A percentile compares a stretch with the other conserved stretches of the same genome.
These are phyloP conservation scores for Aspergillus phoenicis DNA, from an alignment of 2,329 filamentous ascomycete genomes.

Conservation along the genomic window DNA sequence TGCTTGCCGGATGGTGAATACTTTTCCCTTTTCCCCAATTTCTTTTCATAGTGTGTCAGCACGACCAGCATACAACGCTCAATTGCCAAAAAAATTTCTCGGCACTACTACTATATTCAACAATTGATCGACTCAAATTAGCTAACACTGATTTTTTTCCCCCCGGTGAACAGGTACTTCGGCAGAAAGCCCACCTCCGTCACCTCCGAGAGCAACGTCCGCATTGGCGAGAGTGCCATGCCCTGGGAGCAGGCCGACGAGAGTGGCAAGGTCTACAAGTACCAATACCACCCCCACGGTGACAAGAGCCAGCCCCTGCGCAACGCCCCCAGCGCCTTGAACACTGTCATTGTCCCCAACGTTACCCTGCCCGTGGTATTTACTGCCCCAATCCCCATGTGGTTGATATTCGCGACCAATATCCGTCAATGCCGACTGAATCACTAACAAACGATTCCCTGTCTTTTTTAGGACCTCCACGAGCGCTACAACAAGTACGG, in stretches of 20 bases:
- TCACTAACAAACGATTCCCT: neutral
- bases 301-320: slow-evolving; percentile 73
- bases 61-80: slow-evolving; percentile 11
- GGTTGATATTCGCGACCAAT: slow-evolving; percentile 2
- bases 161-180: slow-evolving; percentile 48
- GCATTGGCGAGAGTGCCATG: slow-evolving; percentile 75
- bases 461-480: slow-evolving; percentile 70
- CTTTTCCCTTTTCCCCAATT: slow-evolving; percentile 14
- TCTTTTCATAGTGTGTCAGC: slow-evolving; percentile 11
- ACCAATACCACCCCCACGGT: slow-evolving; percentile 83
- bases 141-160: slow-evolving; percentile 61
- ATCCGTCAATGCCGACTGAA: neutral
- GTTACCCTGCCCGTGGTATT: slow-evolving; percentile 87
- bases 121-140: neutral
- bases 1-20: slow-evolving; percentile 74
- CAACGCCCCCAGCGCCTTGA: slow-evolving; percentile 92
- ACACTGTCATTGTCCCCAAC: slow-evolving; percentile 90
- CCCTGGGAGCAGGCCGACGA: slow-evolving; percentile 77
- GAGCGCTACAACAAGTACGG: slow-evolving; percentile 99
- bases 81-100: slow-evolving; percentile 7
- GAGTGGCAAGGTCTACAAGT: slow-evolving; percentile 68
- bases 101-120: slow-evolving; percentile 2
- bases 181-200: slow-evolving; percentile 82
- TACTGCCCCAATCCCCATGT: slow-evolving; percentile 12
- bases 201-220: slow-evolving; percentile 77